Evolutionary conservation across 371 early-diverging fungal species (phyloP).

Genomic region (Capniomyces stellatus): DNA sequence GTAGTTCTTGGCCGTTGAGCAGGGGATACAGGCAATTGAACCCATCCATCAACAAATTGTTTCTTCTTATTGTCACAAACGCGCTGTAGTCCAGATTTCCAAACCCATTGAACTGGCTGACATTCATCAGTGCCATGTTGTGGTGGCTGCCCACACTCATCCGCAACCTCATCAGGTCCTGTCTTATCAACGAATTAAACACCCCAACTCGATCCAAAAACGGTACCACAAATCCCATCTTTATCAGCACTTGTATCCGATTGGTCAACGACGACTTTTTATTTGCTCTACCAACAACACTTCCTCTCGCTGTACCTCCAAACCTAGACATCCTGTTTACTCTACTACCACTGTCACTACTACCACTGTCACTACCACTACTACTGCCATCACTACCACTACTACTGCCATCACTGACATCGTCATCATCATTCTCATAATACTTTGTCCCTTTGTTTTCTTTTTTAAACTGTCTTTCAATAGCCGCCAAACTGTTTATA

Average conservation of each 20-base stretch:
- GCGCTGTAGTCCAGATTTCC: slow-evolving; percentile 13
- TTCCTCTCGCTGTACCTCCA: slow-evolving; percentile 20
- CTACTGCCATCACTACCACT: not conserved
- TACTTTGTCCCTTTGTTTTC: not conserved
- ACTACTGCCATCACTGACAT: slow-evolving; percentile 4
- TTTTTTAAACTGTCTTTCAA: not conserved
- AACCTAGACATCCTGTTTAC: slow-evolving; percentile 12
- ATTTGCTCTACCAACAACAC: slow-evolving; percentile 1
- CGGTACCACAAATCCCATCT: slow-evolving; percentile 79
- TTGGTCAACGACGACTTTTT: slow-evolving; percentile 31
- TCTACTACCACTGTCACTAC: slow-evolving; percentile 4
- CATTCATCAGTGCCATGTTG: not conserved
- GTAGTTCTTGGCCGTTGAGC: slow-evolving; percentile 13
- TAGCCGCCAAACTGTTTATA: not conserved
- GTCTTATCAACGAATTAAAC: slow-evolving; percentile 57
- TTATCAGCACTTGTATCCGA: slow-evolving; percentile 47
- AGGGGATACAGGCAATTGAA: slow-evolving; percentile 26
- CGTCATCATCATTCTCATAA: slow-evolving; percentile 3
- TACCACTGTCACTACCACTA: slow-evolving; percentile 6
- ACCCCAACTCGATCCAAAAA: slow-evolving; percentile 73
- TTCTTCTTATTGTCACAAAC: slow-evolving; percentile 46
- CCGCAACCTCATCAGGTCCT: slow-evolving; percentile 34
- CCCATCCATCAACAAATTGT: slow-evolving; percentile 75
- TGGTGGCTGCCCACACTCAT: slow-evolving; percentile 6
- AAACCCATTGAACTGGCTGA: slow-evolving; percentile 9